These are phyloP conservation scores for Nakazawaea sp. DNA, from an alignment of 805 yeast genomes.

Conservation along the genomic window DNA sequence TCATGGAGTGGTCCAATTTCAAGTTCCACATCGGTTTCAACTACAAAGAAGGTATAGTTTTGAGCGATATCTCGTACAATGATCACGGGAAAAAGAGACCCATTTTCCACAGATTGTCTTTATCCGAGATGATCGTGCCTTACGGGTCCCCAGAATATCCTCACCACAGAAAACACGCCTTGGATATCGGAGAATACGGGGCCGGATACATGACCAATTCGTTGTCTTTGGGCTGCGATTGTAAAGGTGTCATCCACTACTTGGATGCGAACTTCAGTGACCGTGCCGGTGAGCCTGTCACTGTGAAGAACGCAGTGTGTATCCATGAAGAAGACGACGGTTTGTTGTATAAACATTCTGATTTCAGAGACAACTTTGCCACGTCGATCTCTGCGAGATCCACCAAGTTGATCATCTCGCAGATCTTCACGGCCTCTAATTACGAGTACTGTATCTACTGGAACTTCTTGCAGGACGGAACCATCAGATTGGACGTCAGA, in stretches of 20 bases:
- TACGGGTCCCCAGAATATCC: constrained; percentile 63
- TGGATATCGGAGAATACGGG: constrained; percentile 70
- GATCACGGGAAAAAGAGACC: constrained; percentile 58
- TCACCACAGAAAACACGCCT: constrained; percentile 67
- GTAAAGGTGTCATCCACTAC: constrained; percentile 67
- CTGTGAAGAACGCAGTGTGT: constrained; percentile 59
- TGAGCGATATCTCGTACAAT: constrained; percentile 54
- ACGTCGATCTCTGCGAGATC: constrained; percentile 60
- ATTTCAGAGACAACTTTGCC: constrained; percentile 59
- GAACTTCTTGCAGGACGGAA: constrained; percentile 67
- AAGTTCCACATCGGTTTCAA: constrained; percentile 64
- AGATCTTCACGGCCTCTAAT: constrained; percentile 69
- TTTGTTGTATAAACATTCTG: constrained; percentile 60
- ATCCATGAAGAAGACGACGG: constrained; percentile 74
- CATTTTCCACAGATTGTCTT: constrained; percentile 57
- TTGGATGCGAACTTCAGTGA: constrained; percentile 56
- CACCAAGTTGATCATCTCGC: constrained; percentile 53
- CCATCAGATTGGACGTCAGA: constrained; percentile 61
- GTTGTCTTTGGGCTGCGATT: constrained; percentile 60
- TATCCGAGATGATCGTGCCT: constrained; percentile 68
- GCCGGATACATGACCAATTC: constrained; percentile 69
- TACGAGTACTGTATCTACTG: constrained; percentile 69
- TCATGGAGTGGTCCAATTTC: constrained; percentile 63
- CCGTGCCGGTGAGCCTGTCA: constrained; percentile 48
- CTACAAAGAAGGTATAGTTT: constrained; percentile 65